Base-by-base conservation (phyloP, 164 flowering plant genomes). In the Magnolia kwangsiensis region DNA sequence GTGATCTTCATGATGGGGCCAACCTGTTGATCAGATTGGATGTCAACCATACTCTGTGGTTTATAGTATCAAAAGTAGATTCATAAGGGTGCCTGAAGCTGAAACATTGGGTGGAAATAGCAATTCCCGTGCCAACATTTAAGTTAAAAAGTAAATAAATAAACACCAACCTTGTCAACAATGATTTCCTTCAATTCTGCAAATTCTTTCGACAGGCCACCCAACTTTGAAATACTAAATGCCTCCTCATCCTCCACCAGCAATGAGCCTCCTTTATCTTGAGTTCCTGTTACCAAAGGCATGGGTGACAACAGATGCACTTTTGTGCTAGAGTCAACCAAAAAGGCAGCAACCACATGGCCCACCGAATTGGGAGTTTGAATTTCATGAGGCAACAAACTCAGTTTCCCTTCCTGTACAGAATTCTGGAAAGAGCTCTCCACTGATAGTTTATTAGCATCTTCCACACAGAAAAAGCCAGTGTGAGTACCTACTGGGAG, bases 161-260 rank as follows among this genome's bases (percentile, higher is more conserved):
- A n/a, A 50, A 27, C 45, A 63, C 19, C 19, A 81, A 92, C 98
- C 97, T 87, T 75, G 93, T 86, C 83, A 76, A 80, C 49, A 63
- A 96, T 89, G 66, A 90, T 89, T 72, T 94, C 96, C 83, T 78
- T 88, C 80, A 96, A 67, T 72, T 82, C 68, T 21, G 78, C 84
- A 86, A 81, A 92, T 79, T 96, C 98, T 81, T 90, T 87, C 21
- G 91, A 86, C n/a, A 96, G 82, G 70, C 98, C 98, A 79, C 97
- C 99, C 81, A 96, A 74, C 77, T 85, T 89, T 10, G 83, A 7
- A 71, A 69, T 21, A 50, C 81, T 79, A 72, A 14, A 71, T 27
- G 31, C 80, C 2, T 50, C 18, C 5, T 79, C 78, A 37, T 78
- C 83, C 75, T 81, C 83, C 29, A 72, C 51, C 27, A 10, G 18